These are phyloP conservation scores for Asclepias syriaca DNA, from an alignment of 257 asterid species.

Conservation along the genomic window DNA sequence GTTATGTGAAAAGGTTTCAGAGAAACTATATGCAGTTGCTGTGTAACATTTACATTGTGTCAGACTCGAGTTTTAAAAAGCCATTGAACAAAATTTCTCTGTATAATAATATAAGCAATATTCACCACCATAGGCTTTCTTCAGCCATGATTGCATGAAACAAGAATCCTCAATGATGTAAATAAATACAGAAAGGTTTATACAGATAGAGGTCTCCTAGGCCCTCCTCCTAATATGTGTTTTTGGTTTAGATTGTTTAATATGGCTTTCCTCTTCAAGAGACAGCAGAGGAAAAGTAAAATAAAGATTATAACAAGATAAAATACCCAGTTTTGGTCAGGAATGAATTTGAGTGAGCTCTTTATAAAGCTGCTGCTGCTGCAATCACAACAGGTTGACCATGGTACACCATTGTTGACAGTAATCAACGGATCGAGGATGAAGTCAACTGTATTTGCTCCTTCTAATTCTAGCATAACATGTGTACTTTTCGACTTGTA, in stretches of 20 bases:
- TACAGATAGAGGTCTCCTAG: constrained; percentile 37
- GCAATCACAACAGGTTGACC: constrained; percentile 33
- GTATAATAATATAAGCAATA: too few relatives aligned
- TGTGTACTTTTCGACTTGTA: constrained; percentile 54
- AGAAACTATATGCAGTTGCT: too few relatives aligned
- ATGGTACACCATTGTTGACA: constrained; percentile 21
- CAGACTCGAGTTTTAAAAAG: too few relatives aligned
- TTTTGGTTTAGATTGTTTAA: constrained; percentile 37
- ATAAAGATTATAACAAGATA: constrained; percentile 37
- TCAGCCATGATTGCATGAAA: too few relatives aligned
- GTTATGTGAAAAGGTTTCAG: neutral
- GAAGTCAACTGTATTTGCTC: constrained; percentile 56
- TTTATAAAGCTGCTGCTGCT: constrained; percentile 27
- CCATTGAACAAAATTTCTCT: too few relatives aligned
- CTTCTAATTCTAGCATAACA: constrained; percentile 52
- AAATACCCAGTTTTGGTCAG: constrained; percentile 34
- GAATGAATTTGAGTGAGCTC: constrained; percentile 20
- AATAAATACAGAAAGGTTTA: constrained; percentile 21
- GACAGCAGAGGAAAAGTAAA: constrained; percentile 53
- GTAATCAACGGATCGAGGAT: constrained; percentile 51
- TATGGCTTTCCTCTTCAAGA: constrained; percentile 55
- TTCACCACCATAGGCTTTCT: too few relatives aligned
- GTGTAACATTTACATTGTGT: too few relatives aligned
- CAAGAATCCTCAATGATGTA: constrained; percentile 1
- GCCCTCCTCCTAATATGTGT: constrained; percentile 27